These are phyloP conservation scores for Metroxylon sagu DNA, from an alignment of 176 grass and related monocot species.

Conservation along the genomic window DNA sequence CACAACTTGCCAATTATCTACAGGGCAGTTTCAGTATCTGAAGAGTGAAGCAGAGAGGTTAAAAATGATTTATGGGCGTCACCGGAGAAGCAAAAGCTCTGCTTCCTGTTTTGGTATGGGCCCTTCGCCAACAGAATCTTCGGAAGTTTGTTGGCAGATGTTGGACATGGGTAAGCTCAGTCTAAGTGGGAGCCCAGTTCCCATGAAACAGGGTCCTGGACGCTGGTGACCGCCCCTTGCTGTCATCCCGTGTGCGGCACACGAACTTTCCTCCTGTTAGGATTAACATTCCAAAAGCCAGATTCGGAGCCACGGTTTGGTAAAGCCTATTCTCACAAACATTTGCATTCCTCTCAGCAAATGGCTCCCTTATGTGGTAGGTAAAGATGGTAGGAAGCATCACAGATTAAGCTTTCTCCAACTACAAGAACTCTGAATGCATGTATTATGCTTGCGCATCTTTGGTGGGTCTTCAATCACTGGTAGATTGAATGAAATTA, in stretches of 20 bases:
- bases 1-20: background rate
- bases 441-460: no score
- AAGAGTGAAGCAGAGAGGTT: conserved; percentile 80
- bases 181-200: conserved; percentile 32
- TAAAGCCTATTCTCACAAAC: no score
- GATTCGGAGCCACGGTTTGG: no score
- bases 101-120: conserved; percentile 39
- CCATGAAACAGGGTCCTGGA: conserved; percentile 29
- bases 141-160: conserved; percentile 49
- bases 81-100: conserved; percentile 71
- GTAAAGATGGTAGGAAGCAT: no score
- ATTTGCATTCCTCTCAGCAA: no score
- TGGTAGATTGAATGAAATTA: no score
- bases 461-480: no score
- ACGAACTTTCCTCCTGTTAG: no score
- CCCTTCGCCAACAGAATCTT: conserved; percentile 4
- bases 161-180: conserved; percentile 64
- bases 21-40: conserved; percentile 65
- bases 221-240: conserved; percentile 8
- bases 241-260: background rate
- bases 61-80: conserved; percentile 50
- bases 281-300: no score
- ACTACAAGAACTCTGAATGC: no score
- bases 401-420: no score
- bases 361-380: no score